phyloP scores from a whole-genome alignment of 177 flowering plant genomes.

The Tripterygium wilfordii region DNA sequence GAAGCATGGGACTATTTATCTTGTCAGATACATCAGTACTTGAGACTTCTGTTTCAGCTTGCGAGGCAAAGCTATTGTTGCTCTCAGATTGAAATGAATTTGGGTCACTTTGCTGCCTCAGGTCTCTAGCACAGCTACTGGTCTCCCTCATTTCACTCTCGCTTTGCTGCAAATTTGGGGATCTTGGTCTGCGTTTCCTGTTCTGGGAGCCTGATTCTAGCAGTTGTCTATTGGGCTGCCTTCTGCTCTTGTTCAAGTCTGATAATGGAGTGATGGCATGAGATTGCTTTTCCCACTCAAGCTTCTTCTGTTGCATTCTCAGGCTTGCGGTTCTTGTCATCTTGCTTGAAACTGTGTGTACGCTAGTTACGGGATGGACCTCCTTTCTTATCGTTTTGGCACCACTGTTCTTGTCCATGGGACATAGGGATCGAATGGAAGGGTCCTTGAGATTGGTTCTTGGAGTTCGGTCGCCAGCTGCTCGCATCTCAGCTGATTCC shows the following conservation, averaged over 20 bases:
- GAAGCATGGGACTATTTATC: constrained; percentile 12
- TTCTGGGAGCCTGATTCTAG: constrained; percentile 16
- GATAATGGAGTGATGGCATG: constrained; percentile 12
- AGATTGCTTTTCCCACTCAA: constrained; percentile 24
- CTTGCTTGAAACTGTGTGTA: constrained; percentile 12
- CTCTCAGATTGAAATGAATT: constrained; percentile 35
- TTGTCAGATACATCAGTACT: constrained; percentile 31
- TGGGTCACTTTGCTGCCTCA: constrained; percentile 21
- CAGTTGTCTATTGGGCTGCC: constrained; percentile 15
- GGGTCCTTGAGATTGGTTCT: constrained; percentile 22
- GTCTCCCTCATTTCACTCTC: constrained; percentile 20
- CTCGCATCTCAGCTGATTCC: constrained; percentile 19
- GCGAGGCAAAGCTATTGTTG: constrained; percentile 27
- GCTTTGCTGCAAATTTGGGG: constrained; percentile 13
- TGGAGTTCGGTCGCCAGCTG: constrained; percentile 24
- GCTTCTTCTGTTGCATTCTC: constrained; percentile 24
- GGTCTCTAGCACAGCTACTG: constrained; percentile 15
- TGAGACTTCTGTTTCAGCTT: constrained; percentile 30
- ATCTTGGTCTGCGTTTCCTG: constrained; percentile 17
- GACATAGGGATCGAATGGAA: constrained; percentile 7
- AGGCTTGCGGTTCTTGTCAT: constrained; percentile 23
- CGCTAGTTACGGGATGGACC: constrained; percentile 11
- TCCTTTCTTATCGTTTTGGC: constrained; percentile 17
- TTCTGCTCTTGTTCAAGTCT: constrained; percentile 19
- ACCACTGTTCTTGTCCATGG: constrained; percentile 20